phyloP scores from a whole-genome alignment of 768 basidiomycete genomes.

The Tulasnella sp. region DNA sequence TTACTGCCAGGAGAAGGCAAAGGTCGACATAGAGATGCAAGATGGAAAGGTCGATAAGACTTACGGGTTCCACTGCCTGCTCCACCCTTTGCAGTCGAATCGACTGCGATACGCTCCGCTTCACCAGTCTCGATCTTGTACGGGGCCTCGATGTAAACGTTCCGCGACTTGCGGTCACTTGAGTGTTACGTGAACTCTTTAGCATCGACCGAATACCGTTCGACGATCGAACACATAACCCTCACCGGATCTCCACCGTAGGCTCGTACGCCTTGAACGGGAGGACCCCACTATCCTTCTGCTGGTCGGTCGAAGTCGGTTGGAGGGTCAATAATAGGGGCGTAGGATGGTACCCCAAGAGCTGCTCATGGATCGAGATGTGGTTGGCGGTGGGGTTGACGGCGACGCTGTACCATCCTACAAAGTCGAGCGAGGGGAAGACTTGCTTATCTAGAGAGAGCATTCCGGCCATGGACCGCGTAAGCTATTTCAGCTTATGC shows the following conservation, averaged over 20 bases:
- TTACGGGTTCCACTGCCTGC: constrained; percentile 69
- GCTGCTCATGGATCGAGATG: constrained; percentile 82
- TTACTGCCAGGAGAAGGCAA: constrained; percentile 40
- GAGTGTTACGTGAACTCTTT: no score
- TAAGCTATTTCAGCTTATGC: background rate
- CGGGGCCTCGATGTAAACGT: constrained; percentile 71
- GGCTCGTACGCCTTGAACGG: constrained; percentile 94
- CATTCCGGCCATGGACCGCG: background rate
- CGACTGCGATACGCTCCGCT: constrained; percentile 96
- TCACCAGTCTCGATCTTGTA: constrained; percentile 95
- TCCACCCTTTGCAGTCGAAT: constrained; percentile 83
- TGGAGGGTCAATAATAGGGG: constrained; percentile 69
- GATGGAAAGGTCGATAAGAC: constrained; percentile 23
- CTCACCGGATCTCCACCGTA: constrained; percentile 55
- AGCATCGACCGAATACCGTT: no score
- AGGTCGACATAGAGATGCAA: background rate
- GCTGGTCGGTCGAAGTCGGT: constrained; percentile 19
- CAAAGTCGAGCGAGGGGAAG: constrained; percentile 92
- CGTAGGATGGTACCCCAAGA: constrained; percentile 73
- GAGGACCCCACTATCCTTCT: constrained; percentile 41
- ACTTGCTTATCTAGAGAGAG: constrained; percentile 78
- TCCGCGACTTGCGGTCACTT: constrained; percentile 57
- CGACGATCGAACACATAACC: no score
- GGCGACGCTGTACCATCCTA: constrained; percentile 95
- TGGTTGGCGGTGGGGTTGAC: constrained; percentile 61